Evolutionary conservation across 352 stramenopile species (phyloP), one percentile per base, ranked within the genome.

Genomic region (Globisporangium splendens): DNA sequence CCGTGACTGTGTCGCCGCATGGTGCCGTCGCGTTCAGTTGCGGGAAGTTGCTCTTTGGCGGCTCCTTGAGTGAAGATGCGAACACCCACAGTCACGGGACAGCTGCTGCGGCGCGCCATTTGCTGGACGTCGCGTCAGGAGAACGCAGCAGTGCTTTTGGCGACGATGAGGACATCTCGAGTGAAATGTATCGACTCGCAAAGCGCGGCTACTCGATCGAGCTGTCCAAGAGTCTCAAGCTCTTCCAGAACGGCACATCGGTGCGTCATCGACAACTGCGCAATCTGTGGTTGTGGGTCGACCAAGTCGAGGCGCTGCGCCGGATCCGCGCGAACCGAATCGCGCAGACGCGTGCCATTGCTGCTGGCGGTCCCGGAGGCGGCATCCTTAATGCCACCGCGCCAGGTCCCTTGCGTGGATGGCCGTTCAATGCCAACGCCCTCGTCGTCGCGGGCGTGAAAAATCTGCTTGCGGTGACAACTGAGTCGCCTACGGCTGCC

Each of bases 241-340:
- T 95, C 10, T 92, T 93, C 51, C 28, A 35, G 28, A 71, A 68
- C 15, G 62, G 66, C 13, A 53, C 58, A 8, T 79, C 63, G 35
- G 61, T 62, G 17, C 72, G 73, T 0, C 66, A 78, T 31, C 77
- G 77, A 3, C 70, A 89, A 48, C 58, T 93, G 41, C 74, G 72
- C 2, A 73, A 76, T 52, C 63, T 95, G 17, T 95, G 86, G 86
- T 50, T 79, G n/a, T 95, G 86, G 86, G 79, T 95, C 8, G 81
- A 95, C 42, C 86, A 95, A 69, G 77, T 89, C 11, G 86, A 95
- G 54, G 65, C 75, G 2, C 62, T 95, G 31, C 79, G 83, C 18
- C 76, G 80, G n/a, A 73, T 81, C 38, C 79, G 77, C 61, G 77
- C 73, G 41, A 77, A 81, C 3, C 71, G 76, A 6, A 57, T 89